Evolutionary conservation across 768 basidiomycete species (phyloP), one percentile per base, ranked within the genome.

Genomic region (Russula virescens): DNA sequence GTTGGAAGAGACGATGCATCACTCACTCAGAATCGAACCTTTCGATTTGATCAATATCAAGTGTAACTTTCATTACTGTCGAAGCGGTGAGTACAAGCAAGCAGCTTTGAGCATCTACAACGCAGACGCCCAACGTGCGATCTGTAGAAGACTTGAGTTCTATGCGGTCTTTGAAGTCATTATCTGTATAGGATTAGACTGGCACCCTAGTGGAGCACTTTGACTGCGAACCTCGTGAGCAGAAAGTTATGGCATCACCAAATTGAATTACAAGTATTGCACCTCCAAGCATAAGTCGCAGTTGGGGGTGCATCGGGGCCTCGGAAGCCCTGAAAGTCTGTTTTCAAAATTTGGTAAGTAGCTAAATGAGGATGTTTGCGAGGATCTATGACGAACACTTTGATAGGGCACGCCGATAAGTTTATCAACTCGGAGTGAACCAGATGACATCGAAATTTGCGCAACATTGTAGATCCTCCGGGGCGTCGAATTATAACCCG

Each of bases 231-330:
- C 89, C 82, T 75, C 82, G 78, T 53, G 88, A 81, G 71, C 85
- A 87, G 13, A 91, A 76, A 5, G 86, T 85, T 21, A 90, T 83
- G 1, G 88, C 83, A 71, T 91, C 89, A 31, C 88, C 88, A 65
- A 89, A 91, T 67, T 90, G 83, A 8, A 89, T 79, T 38, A 80
- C 78, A 43, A 84, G 73, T 10, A 89, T 69, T 23, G 79, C 75
- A 21, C 87, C 88, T n/a, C 77, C 78, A n/a, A 77, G 74, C 25
- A 88, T 73, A 19, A 85, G 75, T 57, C 82, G 82, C 57, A 91
- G 78, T 49, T 85, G 80, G 42, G 89, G 87, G 69, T 89, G 88
- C 63, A 85, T 83, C 0, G 88, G 87, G 1, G 86, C 86, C 28
- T 83, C 82, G 43, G 84, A 86, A 26, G 65, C 54, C 62, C 79